phyloP scores from a whole-genome alignment of 352 stramenopile genomes.

The Globisporangium spinosum region DNA sequence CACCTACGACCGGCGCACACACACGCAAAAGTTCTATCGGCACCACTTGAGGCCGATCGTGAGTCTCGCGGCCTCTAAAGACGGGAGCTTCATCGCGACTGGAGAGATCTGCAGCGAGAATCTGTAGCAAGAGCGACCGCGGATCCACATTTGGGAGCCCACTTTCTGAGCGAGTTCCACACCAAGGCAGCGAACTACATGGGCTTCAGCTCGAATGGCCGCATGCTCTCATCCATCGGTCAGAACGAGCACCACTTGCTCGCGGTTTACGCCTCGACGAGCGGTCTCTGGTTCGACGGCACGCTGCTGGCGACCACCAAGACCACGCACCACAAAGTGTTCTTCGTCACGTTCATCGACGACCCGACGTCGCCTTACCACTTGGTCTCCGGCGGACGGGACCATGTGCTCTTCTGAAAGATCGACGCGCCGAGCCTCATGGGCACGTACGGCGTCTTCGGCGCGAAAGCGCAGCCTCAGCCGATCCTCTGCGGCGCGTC shows the following conservation, averaged over 20 bases:
- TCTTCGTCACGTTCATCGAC: constrained; percentile 61
- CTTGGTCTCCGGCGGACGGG: constrained; percentile 56
- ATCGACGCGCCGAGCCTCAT: constrained; percentile 47
- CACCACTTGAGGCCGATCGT: constrained; percentile 57
- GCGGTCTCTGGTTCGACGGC: constrained; percentile 59
- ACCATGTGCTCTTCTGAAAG: constrained; percentile 76
- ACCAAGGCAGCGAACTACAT: constrained; percentile 64
- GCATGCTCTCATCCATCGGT: constrained; percentile 55
- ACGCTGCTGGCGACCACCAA: constrained; percentile 45
- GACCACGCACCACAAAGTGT: constrained; percentile 49
- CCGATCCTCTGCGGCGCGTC: constrained; percentile 57
- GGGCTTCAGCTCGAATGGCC: constrained; percentile 41
- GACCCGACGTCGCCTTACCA: constrained; percentile 38
- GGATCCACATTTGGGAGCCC: constrained; percentile 76
- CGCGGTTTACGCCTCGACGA: constrained; percentile 57
- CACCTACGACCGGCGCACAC: constrained; percentile 54
- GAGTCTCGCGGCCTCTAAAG: constrained; percentile 38
- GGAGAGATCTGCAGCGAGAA: constrained; percentile 67
- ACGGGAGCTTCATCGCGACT: constrained; percentile 60
- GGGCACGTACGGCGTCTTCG: constrained; percentile 58
- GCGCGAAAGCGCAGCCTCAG: constrained; percentile 49
- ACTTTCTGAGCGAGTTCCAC: constrained; percentile 66
- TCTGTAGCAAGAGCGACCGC: constrained; percentile 48
- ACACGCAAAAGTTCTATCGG: constrained; percentile 63
- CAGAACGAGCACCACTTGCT: constrained; percentile 78